phyloP scores from a whole-genome alignment of 768 basidiomycete species.

The Leccinum imitatum region DNA sequence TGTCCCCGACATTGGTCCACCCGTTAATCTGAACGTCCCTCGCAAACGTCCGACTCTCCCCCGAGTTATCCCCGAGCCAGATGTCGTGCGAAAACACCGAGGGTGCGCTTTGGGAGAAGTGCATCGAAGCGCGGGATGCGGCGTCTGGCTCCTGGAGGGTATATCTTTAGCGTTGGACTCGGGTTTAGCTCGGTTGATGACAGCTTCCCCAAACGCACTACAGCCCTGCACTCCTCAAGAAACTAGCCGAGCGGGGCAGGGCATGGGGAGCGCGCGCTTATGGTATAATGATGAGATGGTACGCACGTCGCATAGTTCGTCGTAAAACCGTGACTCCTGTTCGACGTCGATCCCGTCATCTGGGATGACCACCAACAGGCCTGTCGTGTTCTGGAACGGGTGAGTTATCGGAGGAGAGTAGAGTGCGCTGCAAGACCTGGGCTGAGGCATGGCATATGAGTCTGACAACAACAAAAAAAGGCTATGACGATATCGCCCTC shows the following conservation, averaged over 20 bases:
- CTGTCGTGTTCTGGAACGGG: constrained; percentile 47
- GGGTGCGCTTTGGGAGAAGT: constrained; percentile 38
- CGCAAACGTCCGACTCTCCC: constrained; percentile 56
- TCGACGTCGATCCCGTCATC: constrained; percentile 61
- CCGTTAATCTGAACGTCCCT: constrained; percentile 64
- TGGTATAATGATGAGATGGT: background rate
- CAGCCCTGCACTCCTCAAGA: background rate
- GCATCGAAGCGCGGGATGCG: constrained; percentile 20
- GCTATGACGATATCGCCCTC: background rate
- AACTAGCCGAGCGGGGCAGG: background rate
- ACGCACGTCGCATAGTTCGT: constrained; percentile 54
- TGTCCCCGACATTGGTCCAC: constrained; percentile 73
- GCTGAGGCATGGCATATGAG: constrained; percentile 7
- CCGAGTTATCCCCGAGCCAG: constrained; percentile 63
- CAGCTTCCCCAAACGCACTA: background rate
- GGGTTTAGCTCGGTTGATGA: background rate
- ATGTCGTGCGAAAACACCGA: constrained; percentile 70
- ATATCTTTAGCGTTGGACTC: background rate
- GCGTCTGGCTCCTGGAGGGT: constrained; percentile 22
- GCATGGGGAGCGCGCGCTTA: background rate
- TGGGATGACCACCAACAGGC: constrained; percentile 54
- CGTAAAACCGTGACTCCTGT: constrained; percentile 66
- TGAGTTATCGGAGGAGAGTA: constrained; percentile 24
- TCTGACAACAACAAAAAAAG: background rate
- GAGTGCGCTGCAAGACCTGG: constrained; percentile 5